phyloP scores from a whole-genome alignment of 1,284 basidiomycete species.

The Ustilago sp. region DNA sequence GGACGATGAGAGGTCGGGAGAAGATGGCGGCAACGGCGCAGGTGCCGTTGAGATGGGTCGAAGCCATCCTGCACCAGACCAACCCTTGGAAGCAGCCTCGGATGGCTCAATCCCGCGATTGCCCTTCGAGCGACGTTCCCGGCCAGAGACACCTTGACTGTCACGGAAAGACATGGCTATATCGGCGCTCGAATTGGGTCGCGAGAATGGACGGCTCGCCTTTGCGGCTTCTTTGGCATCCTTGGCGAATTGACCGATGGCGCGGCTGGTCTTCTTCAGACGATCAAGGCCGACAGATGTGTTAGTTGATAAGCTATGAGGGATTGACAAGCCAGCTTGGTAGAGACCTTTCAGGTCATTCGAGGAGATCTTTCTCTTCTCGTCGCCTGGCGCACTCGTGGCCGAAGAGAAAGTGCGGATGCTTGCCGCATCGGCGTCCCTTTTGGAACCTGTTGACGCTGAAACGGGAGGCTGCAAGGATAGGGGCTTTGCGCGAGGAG shows the following conservation, averaged over 20 bases:
- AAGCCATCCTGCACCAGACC: slow-evolving; percentile 51
- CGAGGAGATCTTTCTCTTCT: slow-evolving; percentile 28
- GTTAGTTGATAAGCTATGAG: slow-evolving; percentile 35
- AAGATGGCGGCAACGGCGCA: slow-evolving; percentile 19
- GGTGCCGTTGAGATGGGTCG: slow-evolving; percentile 37
- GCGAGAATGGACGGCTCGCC: slow-evolving; percentile 15
- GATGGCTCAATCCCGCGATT: slow-evolving; percentile 41
- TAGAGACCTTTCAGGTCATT: slow-evolving; percentile 41
- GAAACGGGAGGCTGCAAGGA: not conserved
- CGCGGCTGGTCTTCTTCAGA: slow-evolving; percentile 32
- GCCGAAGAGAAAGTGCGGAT: slow-evolving; percentile 18
- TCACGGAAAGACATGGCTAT: slow-evolving; percentile 6
- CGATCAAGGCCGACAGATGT: slow-evolving; percentile 45
- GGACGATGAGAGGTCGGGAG: slow-evolving; percentile 11
- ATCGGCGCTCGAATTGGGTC: slow-evolving; percentile 20
- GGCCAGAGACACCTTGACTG: slow-evolving; percentile 23
- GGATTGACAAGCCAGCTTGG: slow-evolving; percentile 35
- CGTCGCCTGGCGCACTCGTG: not conserved
- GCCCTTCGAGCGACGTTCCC: slow-evolving; percentile 31
- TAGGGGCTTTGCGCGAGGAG: slow-evolving; percentile 5
- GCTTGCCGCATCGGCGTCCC: slow-evolving; percentile 19
- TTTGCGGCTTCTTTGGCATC: slow-evolving; percentile 32
- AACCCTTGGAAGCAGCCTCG: slow-evolving; percentile 46
- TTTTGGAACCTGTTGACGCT: not conserved
- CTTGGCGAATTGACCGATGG: slow-evolving; percentile 38